A percentile compares a stretch with the other conserved stretches of the same genome.
These are phyloP conservation scores for Linum tenue DNA, from an alignment of 345 rosid species.

Conservation along the genomic window DNA sequence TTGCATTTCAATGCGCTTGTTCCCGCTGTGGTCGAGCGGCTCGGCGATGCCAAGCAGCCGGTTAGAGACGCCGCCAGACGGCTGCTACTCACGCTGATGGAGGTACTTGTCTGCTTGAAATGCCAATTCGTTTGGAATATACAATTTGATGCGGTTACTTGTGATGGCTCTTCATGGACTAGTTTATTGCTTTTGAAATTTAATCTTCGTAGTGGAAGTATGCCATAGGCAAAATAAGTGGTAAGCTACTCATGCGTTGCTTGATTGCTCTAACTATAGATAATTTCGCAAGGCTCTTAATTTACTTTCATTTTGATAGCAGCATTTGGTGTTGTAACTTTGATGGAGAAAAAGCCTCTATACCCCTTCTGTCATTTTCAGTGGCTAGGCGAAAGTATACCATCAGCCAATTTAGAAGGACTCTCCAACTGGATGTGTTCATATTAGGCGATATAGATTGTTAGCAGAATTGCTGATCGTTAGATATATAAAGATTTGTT, in stretches of 20 bases:
- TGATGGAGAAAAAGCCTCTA: too few relatives aligned
- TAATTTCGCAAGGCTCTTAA: neutral
- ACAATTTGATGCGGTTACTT: neutral
- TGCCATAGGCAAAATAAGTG: neutral
- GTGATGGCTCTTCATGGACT: neutral
- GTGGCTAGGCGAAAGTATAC: too few relatives aligned
- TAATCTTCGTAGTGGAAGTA: neutral
- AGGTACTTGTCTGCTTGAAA: conserved; percentile 33
- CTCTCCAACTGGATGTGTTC: too few relatives aligned
- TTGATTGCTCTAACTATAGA: neutral
- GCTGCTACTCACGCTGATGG: conserved; percentile 92
- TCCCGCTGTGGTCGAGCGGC: conserved; percentile 86
- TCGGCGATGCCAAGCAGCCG: conserved; percentile 88
- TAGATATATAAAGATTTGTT: neutral
- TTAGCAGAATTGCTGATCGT: too few relatives aligned
- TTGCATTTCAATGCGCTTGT: conserved; percentile 89
- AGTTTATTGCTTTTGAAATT: neutral
- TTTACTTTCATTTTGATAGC: neutral
- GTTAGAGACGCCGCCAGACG: conserved; percentile 96
- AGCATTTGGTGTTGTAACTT: too few relatives aligned
- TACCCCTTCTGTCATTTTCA: too few relatives aligned
- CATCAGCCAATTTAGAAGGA: too few relatives aligned
- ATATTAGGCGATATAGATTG: too few relatives aligned
- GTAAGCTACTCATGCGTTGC: neutral
- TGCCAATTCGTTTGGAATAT: too few relatives aligned